phyloP scores from a whole-genome alignment of 768 basidiomycete genomes.

The Termitomyces bulborhizus region DNA sequence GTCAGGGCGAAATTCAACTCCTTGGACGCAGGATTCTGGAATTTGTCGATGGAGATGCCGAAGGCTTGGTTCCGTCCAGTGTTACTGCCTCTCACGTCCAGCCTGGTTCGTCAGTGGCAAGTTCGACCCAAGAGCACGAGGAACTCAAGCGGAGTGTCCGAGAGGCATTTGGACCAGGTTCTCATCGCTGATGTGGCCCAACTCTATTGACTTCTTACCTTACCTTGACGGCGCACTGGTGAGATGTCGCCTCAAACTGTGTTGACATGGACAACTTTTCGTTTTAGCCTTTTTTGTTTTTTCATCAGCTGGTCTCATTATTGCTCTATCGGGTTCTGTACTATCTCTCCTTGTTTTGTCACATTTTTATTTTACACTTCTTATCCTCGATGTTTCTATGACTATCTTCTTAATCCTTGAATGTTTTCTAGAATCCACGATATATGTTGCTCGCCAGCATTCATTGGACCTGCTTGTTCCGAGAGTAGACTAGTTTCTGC shows the following conservation, averaged over 20 bases:
- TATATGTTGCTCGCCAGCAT: slow-evolving; percentile 3
- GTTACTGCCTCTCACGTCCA: slow-evolving; percentile 60
- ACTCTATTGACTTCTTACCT: neutral
- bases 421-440: slow-evolving; percentile 3
- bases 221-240: neutral
- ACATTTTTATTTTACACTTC: slow-evolving; percentile 3
- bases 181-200: slow-evolving; percentile 37
- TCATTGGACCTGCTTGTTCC: slow-evolving; percentile 7
- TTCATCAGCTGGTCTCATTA: slow-evolving; percentile 3
- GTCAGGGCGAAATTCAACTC: slow-evolving; percentile 86
- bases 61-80: slow-evolving; percentile 54
- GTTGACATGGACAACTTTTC: slow-evolving; percentile 10
- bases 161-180: slow-evolving; percentile 71
- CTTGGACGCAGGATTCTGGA: slow-evolving; percentile 83
- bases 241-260: slow-evolving; percentile 1
- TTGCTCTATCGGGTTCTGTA: slow-evolving; percentile 13
- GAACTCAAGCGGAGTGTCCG: slow-evolving; percentile 77
- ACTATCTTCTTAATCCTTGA: slow-evolving; percentile 5
- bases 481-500: slow-evolving; percentile 5
- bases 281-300: slow-evolving; percentile 1
- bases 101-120: slow-evolving; percentile 62
- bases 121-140: slow-evolving; percentile 66
- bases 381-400: slow-evolving; percentile 4
- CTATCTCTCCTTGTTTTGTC: slow-evolving; percentile 10
- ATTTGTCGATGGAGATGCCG: slow-evolving; percentile 72